Evolutionary conservation across 176 grass and related monocot genomes (phyloP).

Genomic region (Leersia perrieri): DNA sequence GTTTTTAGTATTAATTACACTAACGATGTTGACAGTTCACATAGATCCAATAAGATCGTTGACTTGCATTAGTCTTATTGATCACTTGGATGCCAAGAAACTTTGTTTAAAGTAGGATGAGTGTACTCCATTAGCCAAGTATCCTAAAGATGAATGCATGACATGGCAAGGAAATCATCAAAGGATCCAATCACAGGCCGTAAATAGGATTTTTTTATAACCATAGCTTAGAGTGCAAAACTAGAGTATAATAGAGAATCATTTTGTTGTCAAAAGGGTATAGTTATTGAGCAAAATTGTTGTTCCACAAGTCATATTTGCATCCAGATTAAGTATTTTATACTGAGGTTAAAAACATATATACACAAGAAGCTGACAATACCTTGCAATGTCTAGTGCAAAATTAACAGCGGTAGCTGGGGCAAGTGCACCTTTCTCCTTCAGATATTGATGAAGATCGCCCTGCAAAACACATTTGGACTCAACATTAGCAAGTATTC

Average conservation of each 20-base stretch:
- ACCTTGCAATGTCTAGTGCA: slow-evolving; percentile 96
- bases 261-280: background rate
- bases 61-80: background rate
- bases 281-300: background rate
- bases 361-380: slow-evolving; percentile 30
- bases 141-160: background rate
- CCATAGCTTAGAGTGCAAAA: slow-evolving; percentile 4
- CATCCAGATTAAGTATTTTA: background rate
- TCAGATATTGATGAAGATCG: slow-evolving; percentile 97
- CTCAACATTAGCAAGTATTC: slow-evolving; percentile 3
- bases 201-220: background rate
- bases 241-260: slow-evolving; percentile 13
- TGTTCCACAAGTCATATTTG: background rate
- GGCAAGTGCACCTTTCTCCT: slow-evolving; percentile 79
- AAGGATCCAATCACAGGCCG: background rate
- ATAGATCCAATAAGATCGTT: background rate
- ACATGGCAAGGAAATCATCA: background rate
- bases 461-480: slow-evolving; percentile 58
- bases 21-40: slow-evolving; percentile 1
- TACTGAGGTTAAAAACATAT: background rate
- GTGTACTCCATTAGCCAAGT: background rate
- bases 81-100: slow-evolving; percentile 1
- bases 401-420: slow-evolving; percentile 76
- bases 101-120: background rate
- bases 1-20: background rate